Percentiles rank a stretch among this genome's conserved stretches.
Evolutionary conservation across 192 early-diverging fungal genomes (phyloP).

Genomic region (Mortierella alpina): DNA sequence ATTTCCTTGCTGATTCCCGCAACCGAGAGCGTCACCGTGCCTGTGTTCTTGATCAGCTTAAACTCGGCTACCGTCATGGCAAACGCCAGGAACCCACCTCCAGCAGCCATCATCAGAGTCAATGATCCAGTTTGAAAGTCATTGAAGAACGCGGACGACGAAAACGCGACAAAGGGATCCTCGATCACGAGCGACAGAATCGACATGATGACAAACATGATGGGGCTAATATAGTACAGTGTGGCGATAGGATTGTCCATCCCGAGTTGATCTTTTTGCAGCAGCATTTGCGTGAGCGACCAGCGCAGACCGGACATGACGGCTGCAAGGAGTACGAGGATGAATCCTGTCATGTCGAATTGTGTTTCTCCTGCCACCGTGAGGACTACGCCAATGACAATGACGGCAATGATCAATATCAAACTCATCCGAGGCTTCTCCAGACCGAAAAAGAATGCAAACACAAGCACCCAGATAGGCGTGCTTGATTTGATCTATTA

Average conservation of each 20-base stretch:
- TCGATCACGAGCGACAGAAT: slow-evolving; percentile 65
- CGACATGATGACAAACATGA: slow-evolving; percentile 77
- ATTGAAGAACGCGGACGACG: slow-evolving; percentile 65
- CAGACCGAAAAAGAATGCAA: slow-evolving; percentile 84
- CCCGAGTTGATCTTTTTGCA: slow-evolving; percentile 72
- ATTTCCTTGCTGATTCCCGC: slow-evolving; percentile 87
- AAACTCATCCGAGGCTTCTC: slow-evolving; percentile 72
- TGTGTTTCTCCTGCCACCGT: slow-evolving; percentile 80
- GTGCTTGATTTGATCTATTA: slow-evolving; percentile 70
- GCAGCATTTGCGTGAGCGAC: slow-evolving; percentile 83
- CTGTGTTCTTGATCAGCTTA: slow-evolving; percentile 79
- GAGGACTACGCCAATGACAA: slow-evolving; percentile 79
- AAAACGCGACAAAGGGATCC: slow-evolving; percentile 66
- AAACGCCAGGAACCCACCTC: slow-evolving; percentile 86
- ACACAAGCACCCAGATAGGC: slow-evolving; percentile 77
- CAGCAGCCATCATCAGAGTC: slow-evolving; percentile 72
- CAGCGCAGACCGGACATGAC: slow-evolving; percentile 85
- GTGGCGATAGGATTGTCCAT: slow-evolving; percentile 87
- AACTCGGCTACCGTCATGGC: slow-evolving; percentile 84
- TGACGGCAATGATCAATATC: slow-evolving; percentile 75
- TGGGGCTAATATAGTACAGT: slow-evolving; percentile 77
- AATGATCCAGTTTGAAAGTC: slow-evolving; percentile 45
- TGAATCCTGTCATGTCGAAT: slow-evolving; percentile 66
- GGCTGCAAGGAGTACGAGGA: slow-evolving; percentile 71
- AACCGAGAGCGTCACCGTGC: slow-evolving; percentile 84